Percentiles rank a stretch among this genome's conserved stretches.
phyloP scores from a whole-genome alignment of 2,329 filamentous ascomycete species.

The Phaeophleospora eucalypticola region DNA sequence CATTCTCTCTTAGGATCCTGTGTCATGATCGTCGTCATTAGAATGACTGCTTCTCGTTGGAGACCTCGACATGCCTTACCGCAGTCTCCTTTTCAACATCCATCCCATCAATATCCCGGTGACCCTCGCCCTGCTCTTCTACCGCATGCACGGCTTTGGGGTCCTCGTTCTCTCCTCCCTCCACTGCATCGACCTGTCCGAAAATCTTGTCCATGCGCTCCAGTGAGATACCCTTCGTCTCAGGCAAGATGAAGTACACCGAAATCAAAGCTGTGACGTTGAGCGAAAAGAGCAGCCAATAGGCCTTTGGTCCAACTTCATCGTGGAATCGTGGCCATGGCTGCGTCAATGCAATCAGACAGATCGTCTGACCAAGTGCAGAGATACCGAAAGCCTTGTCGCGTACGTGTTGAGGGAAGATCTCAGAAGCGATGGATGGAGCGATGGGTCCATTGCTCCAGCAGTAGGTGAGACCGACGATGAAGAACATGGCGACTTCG shows the following conservation, averaged over 20 bases:
- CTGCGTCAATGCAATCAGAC: constrained; percentile 38
- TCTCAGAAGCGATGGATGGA: constrained; percentile 37
- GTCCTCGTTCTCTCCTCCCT: constrained; percentile 34
- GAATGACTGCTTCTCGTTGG: too few relatives aligned
- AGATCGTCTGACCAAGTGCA: constrained; percentile 37
- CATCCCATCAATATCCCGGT: neutral
- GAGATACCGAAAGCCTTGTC: constrained; percentile 39
- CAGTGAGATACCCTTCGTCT: constrained; percentile 58
- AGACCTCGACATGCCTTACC: constrained; percentile 13
- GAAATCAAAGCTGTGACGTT: constrained; percentile 44
- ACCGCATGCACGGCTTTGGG: constrained; percentile 9
- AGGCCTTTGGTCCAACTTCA: constrained; percentile 36
- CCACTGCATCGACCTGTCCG: constrained; percentile 36
- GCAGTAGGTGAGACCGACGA: constrained; percentile 42
- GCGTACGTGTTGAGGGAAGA: constrained; percentile 41
- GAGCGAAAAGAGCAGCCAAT: constrained; percentile 40
- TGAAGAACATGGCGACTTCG: constrained; percentile 42
- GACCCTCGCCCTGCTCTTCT: constrained; percentile 7
- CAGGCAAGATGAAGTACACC: constrained; percentile 62
- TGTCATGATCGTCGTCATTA: neutral
- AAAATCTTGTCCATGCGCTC: constrained; percentile 30
- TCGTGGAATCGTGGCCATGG: constrained; percentile 40
- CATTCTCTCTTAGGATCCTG: neutral
- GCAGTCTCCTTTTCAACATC: constrained; percentile 11
- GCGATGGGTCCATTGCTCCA: constrained; percentile 41